Evolutionary conservation across 1,284 basidiomycete genomes (phyloP), one percentile per base, ranked within the genome.

Genomic region (Phlebopus sp.): DNA sequence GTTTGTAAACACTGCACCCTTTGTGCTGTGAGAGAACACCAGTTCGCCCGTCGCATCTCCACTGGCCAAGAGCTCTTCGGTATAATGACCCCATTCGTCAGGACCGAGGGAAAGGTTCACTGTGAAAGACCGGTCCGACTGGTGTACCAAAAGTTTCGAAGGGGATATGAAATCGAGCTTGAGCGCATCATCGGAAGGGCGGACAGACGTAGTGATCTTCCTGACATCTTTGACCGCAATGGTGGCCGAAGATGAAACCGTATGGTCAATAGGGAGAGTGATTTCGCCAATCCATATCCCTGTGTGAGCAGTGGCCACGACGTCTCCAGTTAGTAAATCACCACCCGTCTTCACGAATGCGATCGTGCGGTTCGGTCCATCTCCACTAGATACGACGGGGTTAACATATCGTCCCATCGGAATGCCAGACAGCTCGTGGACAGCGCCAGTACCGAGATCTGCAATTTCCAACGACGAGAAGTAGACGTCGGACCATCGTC

Each of bases 381-480:
- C 35, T 25, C 53, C 59, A 46, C 69, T 67, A 49, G 76, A 84
- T 14, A 86, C 57, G 0, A 78, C 59, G 0, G 84, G 80, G 4
- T 75, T 74, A 57, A 78, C 77, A 60, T 86, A 87, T 39, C 86
- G 73, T 0, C 85, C 85, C 30, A 78, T 58, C 0, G 84, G 81
- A 21, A 86, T 64, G 14, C 78, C 82, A 8, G 63, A 64, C 21
- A 87, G 49, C 47, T 79, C 75, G 56, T 76, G 74, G 0, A 72
- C 73, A 5, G 58, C 56, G 2, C 70, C 73, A 2, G 74, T 68
- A 7, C 62, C 59, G 5, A 84, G 48, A 57, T 86, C 71, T 3
- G 82, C 79, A 27, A 88, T 53, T 63, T 88, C 85, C 53, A 88
- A 77, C 5, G 77, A 72, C 2, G 82, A 79, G 60, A 85, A 84